Evolutionary conservation across 75 land plant genomes (phyloP).

Genomic region (Adiantum capillusveneris): DNA sequence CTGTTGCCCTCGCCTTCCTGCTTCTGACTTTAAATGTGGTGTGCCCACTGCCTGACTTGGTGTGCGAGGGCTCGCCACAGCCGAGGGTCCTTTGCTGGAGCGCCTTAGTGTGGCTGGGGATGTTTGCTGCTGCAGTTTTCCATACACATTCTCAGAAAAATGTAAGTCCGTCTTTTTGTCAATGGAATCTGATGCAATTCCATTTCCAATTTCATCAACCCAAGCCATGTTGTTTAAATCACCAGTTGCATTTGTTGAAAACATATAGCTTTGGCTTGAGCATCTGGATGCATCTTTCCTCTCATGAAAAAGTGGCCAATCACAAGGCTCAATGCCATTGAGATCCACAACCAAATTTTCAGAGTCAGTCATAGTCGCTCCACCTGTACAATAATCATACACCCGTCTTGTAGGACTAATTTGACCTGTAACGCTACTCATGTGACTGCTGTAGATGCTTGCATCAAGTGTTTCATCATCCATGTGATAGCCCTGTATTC

Average conservation of each 20-base stretch:
- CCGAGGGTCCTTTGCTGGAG: constrained; percentile 4
- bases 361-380: constrained; percentile 3
- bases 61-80: constrained; percentile 9
- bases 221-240: neutral
- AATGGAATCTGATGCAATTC: neutral
- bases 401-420: constrained; percentile 4
- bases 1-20: constrained; percentile 7
- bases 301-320: constrained; percentile 5
- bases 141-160: neutral
- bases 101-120: constrained; percentile 5
- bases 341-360: neutral
- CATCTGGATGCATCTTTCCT: neutral
- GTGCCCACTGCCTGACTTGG: neutral
- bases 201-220: neutral
- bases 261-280: neutral
- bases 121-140: neutral
- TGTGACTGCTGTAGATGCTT: constrained; percentile 9
- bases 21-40: constrained; percentile 6
- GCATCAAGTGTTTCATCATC: constrained; percentile 16
- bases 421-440: constrained; percentile 5
- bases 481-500: neutral
- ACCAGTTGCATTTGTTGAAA: constrained; percentile 1
- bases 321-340: constrained; percentile 8
- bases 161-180: neutral
- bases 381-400: constrained; percentile 7